Evolutionary conservation across 1,284 basidiomycete species (phyloP).

Genomic region (Leccinum laetum): DNA sequence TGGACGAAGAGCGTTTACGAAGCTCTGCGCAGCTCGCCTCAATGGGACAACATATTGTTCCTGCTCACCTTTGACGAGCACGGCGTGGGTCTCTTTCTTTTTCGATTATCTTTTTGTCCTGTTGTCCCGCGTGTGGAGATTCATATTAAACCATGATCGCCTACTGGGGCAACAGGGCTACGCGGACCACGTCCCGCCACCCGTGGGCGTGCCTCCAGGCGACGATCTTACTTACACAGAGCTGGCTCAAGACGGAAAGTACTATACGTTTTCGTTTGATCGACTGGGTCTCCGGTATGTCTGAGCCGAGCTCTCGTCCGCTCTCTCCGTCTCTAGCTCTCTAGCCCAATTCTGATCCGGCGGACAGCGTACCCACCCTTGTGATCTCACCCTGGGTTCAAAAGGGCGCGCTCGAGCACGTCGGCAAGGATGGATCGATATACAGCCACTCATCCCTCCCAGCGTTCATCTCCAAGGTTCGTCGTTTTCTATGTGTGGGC

Average conservation of each 20-base stretch:
- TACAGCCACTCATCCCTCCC: conserved; percentile 27
- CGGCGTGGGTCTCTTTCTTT: conserved; percentile 16
- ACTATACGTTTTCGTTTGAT: conserved; percentile 26
- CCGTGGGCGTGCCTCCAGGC: conserved; percentile 23
- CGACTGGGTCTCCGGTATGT: conserved; percentile 26
- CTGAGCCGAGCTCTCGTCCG: not conserved
- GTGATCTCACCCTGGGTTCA: conserved; percentile 28
- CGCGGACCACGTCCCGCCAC: conserved; percentile 27
- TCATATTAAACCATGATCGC: not conserved
- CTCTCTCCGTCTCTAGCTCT: not conserved
- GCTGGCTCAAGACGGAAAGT: conserved; percentile 18
- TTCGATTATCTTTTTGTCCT: not conserved
- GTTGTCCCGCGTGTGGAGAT: not conserved
- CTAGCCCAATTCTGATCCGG: not conserved
- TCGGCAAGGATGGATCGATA: conserved; percentile 8
- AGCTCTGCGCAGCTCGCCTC: conserved; percentile 24
- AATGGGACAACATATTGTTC: conserved; percentile 22
- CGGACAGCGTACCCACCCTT: conserved; percentile 19
- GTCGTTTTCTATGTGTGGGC: not conserved
- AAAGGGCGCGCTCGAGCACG: conserved; percentile 20
- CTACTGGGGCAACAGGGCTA: conserved; percentile 16
- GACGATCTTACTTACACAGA: conserved; percentile 29
- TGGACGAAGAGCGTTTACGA: conserved; percentile 27
- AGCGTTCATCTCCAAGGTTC: conserved; percentile 23
- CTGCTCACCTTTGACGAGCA: conserved; percentile 28